These are phyloP conservation scores for Leucosporidium creatinivorum DNA, from an alignment of 768 basidiomycete species.

Conservation along the genomic window DNA sequence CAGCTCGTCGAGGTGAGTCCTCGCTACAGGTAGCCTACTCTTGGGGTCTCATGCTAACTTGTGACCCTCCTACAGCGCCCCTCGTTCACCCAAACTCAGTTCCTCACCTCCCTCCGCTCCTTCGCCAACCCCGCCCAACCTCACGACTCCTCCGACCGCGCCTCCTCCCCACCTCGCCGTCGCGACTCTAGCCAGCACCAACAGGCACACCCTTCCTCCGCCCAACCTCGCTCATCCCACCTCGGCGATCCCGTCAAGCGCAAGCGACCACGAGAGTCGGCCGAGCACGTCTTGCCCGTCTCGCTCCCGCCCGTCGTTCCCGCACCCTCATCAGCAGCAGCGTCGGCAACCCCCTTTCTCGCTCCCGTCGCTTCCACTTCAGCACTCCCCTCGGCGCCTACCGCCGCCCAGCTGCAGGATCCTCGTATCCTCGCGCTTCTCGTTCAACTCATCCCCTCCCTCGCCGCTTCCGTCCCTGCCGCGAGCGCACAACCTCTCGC, in stretches of 20 bases:
- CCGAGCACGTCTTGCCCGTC: neutral
- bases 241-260: conserved; percentile 27
- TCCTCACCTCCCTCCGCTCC: conserved; percentile 28
- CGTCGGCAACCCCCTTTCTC: neutral
- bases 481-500: neutral
- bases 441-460: conserved; percentile 16
- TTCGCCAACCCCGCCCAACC: conserved; percentile 26
- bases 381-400: neutral
- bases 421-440: conserved; percentile 22
- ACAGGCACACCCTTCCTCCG: neutral
- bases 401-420: neutral
- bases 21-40: no score
- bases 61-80: conserved; percentile 23
- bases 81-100: conserved; percentile 28
- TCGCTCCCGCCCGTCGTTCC: conserved; percentile 6
- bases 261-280: conserved; percentile 11
- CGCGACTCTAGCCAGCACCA: neutral
- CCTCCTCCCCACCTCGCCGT: conserved; percentile 16
- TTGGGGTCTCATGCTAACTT: no score
- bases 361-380: neutral
- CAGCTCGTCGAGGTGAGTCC: conserved; percentile 30
- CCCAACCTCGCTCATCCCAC: neutral
- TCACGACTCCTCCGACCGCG: conserved; percentile 19
- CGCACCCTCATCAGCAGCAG: neutral
- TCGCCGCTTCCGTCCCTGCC: neutral